Percentiles rank a stretch among this genome's conserved stretches.
phyloP scores from a whole-genome alignment of 805 yeast genomes.

The Ogataea sp. region DNA sequence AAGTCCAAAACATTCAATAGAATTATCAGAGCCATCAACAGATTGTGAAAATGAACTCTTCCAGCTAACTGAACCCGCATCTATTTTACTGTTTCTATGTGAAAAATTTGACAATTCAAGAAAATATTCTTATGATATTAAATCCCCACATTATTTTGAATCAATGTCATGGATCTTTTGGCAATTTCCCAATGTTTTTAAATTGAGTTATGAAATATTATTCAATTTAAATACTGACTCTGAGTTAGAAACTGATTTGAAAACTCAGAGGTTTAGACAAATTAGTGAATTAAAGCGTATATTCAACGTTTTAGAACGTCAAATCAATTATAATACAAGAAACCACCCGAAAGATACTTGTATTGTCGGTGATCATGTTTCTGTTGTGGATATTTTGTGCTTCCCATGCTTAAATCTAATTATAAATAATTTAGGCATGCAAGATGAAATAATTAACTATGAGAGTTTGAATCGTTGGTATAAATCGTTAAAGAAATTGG shows the following conservation, averaged over 20 bases:
- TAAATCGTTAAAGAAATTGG: too few relatives aligned
- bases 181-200: constrained; percentile 53
- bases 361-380: constrained; percentile 51
- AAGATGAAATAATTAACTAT: neutral
- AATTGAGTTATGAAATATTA: constrained; percentile 52
- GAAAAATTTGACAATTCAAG: constrained; percentile 52
- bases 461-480: neutral
- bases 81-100: constrained; percentile 50
- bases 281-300: constrained; percentile 43
- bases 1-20: constrained; percentile 29
- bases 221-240: constrained; percentile 36
- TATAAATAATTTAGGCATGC: neutral
- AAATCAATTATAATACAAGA: constrained; percentile 35
- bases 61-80: constrained; percentile 50
- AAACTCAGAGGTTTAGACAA: too few relatives aligned
- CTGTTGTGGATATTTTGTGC: constrained; percentile 50
- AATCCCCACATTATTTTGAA: constrained; percentile 39
- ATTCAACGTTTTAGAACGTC: constrained; percentile 43
- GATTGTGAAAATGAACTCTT: constrained; percentile 25
- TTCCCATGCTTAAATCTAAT: constrained; percentile 36
- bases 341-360: constrained; percentile 43
- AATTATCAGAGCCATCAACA: constrained; percentile 39
- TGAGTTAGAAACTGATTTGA: constrained; percentile 42
- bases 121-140: constrained; percentile 33
- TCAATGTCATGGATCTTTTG: constrained; percentile 46